phyloP scores from a whole-genome alignment of 352 stramenopile genomes.

The Pythium sukuiense region DNA sequence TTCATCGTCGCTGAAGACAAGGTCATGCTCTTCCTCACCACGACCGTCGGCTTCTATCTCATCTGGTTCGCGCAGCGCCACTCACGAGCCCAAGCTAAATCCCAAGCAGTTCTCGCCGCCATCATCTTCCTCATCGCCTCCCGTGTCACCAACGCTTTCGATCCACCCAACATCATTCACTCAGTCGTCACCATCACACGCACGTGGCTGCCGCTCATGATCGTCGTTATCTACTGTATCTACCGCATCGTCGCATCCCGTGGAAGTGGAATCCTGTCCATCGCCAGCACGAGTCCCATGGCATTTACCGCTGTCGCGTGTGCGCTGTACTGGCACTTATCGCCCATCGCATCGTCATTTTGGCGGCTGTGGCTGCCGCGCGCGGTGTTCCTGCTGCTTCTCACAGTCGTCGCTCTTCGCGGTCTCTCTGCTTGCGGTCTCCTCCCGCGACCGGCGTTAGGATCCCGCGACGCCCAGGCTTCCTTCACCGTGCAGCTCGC shows the following conservation, averaged over 20 bases:
- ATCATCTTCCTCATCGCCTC: slow-evolving; percentile 45
- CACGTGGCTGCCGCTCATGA: slow-evolving; percentile 36
- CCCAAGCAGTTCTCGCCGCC: slow-evolving; percentile 4
- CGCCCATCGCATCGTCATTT: slow-evolving; percentile 36
- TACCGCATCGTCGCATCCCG: slow-evolving; percentile 11
- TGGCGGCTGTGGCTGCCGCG: slow-evolving; percentile 63
- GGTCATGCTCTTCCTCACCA: slow-evolving; percentile 71
- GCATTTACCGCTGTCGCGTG: background rate
- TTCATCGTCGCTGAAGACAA: slow-evolving; percentile 79
- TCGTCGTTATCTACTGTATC: slow-evolving; percentile 17
- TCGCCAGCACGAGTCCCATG: too few species aligned
- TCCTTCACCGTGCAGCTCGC: slow-evolving; percentile 39
- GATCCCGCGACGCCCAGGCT: background rate
- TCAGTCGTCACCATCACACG: slow-evolving; percentile 31
- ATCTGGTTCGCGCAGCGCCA: slow-evolving; percentile 32
- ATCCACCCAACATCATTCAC: slow-evolving; percentile 76
- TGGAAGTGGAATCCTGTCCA: background rate
- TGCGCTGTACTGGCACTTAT: slow-evolving; percentile 45
- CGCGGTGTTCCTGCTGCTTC: slow-evolving; percentile 39
- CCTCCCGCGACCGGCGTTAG: background rate
- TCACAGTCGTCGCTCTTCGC: slow-evolving; percentile 20
- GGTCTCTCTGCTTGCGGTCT: slow-evolving; percentile 12
- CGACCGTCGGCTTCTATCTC: slow-evolving; percentile 51
- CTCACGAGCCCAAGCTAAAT: background rate
- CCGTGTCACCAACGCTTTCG: slow-evolving; percentile 42